Base-by-base conservation (phyloP, 2,329 filamentous ascomycete genomes). In the Aurifilum marmelostoma region DNA sequence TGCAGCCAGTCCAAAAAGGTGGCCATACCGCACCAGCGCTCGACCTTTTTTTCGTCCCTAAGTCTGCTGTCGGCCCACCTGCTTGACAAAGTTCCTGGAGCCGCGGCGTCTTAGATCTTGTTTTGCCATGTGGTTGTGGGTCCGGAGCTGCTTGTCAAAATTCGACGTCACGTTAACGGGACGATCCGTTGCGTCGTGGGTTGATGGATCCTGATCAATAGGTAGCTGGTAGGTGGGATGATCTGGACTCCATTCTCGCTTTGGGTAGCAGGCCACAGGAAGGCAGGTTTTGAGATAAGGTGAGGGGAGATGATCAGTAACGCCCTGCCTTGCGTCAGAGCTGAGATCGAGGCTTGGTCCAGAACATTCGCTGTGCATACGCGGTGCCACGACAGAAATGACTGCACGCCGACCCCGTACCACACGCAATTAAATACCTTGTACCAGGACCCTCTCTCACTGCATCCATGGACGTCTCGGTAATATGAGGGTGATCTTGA, bases 91-190 rank as follows among this genome's bases (percentile, higher is more conserved):
- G 50, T 14, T 27, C 12, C 24, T 5, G 50, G 50, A 14, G 11
- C 24, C n/a, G 50, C 50, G 12, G 6, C n/a, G 43, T 21, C 50
- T 11, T 21, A 52, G 50, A 27, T 52, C 50, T 27, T 24, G 50
- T 14, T 47, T 47, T 14, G 24, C 12, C 52, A 56, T 56, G 52
- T 56, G 24, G 52, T 32, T 56, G 52, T 65, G 63, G 63, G 52
- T 21, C 63, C 24, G 63, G 37, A 8, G 50, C 37, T 56, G 47
- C 50, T 12, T 39, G 32, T 56, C 50, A 65, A 29, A n/a, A 37
- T 41, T 27, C 27, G 27, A 65, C 18, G 29, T 32, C 32, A 34
- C n/a, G n/a, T n/a, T n/a, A n/a, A n/a, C n/a, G 50, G 63, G 41
- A 39, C 29, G 16, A n/a, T 29, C 50, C 62, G 39, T 16, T 54